Evolutionary conservation across 2,329 filamentous ascomycete genomes (phyloP).

Genomic region (Pezicula neosporulosa): DNA sequence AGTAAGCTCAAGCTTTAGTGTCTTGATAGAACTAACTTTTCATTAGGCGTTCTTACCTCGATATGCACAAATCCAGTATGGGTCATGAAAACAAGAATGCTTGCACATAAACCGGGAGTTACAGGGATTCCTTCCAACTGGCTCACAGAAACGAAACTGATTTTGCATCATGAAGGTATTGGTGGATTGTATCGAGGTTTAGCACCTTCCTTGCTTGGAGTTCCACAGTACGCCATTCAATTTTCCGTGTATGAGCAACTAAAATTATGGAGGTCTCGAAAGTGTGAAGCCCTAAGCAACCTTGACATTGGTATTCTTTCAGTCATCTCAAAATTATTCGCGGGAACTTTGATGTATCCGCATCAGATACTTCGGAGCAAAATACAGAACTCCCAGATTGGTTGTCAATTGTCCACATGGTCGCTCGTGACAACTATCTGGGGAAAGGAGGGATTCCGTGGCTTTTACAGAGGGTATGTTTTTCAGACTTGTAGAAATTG

Average conservation of each 20-base stretch:
- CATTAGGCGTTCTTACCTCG: not conserved
- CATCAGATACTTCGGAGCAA: not conserved
- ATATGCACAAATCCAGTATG: conserved; percentile 1
- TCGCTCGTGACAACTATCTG: not conserved
- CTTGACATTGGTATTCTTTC: not conserved
- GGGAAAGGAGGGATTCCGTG: not conserved
- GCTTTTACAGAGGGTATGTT: not conserved
- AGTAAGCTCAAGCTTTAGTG: not conserved
- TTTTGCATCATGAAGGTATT: not conserved
- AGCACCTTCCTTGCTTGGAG: not conserved
- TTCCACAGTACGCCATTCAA: not conserved
- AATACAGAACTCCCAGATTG: not conserved
- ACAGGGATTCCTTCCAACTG: not conserved
- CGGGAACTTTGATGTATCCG: not conserved
- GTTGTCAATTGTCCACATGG: not conserved
- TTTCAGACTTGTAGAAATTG: not conserved
- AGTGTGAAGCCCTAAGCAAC: not conserved
- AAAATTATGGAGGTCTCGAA: not conserved
- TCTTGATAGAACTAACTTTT: not conserved
- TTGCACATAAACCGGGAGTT: not conserved
- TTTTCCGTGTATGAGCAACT: not conserved
- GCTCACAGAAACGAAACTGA: not conserved
- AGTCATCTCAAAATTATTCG: not conserved
- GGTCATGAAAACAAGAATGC: not conserved
- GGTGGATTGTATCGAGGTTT: not conserved